Percentiles rank a stretch among this genome's conserved stretches.
Evolutionary conservation across 768 basidiomycete species (phyloP).

Genomic region (Pholiota molesta): DNA sequence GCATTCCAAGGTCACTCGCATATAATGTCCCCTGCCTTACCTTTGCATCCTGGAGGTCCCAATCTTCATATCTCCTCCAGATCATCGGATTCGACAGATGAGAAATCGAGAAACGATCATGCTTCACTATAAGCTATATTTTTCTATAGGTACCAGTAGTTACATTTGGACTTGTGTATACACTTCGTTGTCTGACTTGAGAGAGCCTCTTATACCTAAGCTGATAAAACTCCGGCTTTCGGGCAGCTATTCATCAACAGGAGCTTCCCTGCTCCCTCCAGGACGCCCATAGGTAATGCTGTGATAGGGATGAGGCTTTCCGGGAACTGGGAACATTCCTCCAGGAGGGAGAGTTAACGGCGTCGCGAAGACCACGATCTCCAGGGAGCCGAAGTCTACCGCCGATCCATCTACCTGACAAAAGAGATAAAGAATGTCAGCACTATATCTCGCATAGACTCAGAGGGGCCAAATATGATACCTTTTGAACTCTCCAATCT

Average conservation of each 20-base stretch:
- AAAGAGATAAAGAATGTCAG: background rate
- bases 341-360: conserved; percentile 10
- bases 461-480: conserved; percentile 9
- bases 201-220: too few relatives aligned
- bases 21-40: too few relatives aligned
- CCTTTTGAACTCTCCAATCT: conserved; percentile 42
- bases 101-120: background rate
- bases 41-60: background rate
- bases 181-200: background rate
- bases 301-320: conserved; percentile 3
- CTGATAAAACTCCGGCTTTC: too few relatives aligned
- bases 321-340: conserved; percentile 12
- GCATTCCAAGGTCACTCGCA: background rate
- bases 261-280: conserved; percentile 9
- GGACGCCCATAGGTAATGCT: conserved; percentile 13
- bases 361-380: conserved; percentile 13
- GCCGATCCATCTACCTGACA: conserved; percentile 3
- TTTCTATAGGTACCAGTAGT: background rate
- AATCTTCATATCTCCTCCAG: background rate
- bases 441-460: background rate
- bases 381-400: conserved; percentile 3
- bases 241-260: background rate
- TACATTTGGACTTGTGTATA: background rate
- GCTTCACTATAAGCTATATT: background rate
- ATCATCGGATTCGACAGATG: background rate